Percentiles rank a stretch among this genome's conserved stretches.
Evolutionary conservation across 352 stramenopile genomes (phyloP).

Genomic region (Pythium scleroteichum): DNA sequence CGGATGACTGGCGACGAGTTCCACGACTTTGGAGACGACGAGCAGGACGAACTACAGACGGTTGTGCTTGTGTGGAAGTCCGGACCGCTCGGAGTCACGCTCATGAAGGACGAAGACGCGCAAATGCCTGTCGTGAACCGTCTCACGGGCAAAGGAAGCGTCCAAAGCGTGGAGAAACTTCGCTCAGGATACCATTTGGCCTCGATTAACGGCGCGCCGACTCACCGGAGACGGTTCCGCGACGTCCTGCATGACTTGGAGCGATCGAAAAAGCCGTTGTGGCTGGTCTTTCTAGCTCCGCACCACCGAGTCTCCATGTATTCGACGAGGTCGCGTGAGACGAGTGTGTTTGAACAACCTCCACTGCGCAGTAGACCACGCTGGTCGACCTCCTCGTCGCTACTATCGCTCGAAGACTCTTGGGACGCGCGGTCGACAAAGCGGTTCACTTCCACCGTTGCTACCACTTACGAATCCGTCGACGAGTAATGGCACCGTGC

Average conservation of each 20-base stretch:
- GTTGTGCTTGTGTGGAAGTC: constrained; percentile 55
- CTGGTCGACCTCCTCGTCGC: constrained; percentile 15
- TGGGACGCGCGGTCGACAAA: not conserved
- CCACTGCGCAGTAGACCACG: not conserved
- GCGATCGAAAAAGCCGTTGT: constrained; percentile 42
- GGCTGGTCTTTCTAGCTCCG: constrained; percentile 49
- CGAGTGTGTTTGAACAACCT: not conserved
- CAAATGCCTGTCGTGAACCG: constrained; percentile 56
- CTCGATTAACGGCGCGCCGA: constrained; percentile 50
- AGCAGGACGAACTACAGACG: constrained; percentile 6
- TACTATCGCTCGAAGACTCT: constrained; percentile 14
- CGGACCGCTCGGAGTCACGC: constrained; percentile 50
- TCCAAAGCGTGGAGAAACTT: constrained; percentile 40
- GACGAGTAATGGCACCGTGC: constrained; percentile 4
- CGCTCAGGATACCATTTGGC: constrained; percentile 47
- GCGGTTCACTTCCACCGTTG: constrained; percentile 6
- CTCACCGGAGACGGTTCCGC: constrained; percentile 31
- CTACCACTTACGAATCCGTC: constrained; percentile 1
- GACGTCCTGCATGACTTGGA: constrained; percentile 38
- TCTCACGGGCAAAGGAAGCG: constrained; percentile 63
- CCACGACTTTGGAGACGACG: constrained; percentile 17
- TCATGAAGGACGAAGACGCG: constrained; percentile 52
- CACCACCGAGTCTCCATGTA: constrained; percentile 13
- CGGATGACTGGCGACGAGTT: constrained; percentile 21
- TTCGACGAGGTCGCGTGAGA: constrained; percentile 1